Base-by-base conservation (phyloP, 2,329 filamentous ascomycete genomes). In the Colletotrichum costaricense region DNA sequence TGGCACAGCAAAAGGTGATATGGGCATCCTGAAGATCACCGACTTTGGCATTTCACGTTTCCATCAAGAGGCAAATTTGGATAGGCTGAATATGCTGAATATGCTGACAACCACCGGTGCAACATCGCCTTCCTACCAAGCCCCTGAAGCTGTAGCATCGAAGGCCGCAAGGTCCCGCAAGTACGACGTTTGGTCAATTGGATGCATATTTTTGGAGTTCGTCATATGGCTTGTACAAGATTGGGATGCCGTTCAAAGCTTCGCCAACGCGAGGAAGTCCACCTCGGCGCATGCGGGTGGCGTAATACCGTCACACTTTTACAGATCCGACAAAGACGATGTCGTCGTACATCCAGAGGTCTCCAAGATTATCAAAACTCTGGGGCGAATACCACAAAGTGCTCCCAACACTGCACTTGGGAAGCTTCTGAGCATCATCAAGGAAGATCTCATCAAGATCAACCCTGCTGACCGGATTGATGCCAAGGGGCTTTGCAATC, bases 101-200 rank as follows among this genome's bases (percentile, higher is more conserved):
- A n/a, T 4, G 19, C 19, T 11, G 2, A 59, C 56, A 22, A 22
- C 4, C 19, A 59, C 56, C 5, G 33, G n/a, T 0, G 33, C 56
- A n/a, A 59, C 56, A 22, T 35, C 30, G 0, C 57, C 57, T n/a
- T 59, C 57, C 2, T 59, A 59, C 19, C n/a, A 59, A 8, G 30
- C 30, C 2, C 33, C 56, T 22, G 56, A 59, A 22, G 30, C 11
- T 11, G 30, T 58, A 16, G 8, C 35, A 14, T 35, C 33, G 11
- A 1, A 35, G 5, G 0, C 1, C 5, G 7, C 67, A 0, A 72
- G 72, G 3, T 77, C 77, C 1, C 71, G 78, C 4, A 72, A 66
- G 1, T 79, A 77, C 38, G 78, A 80, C 46, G 69, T 77, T 4
- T 79, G 78, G 78, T 75, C 76, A 6, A 70, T 79, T 64, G 79